Base-by-base conservation (phyloP, 768 basidiomycete species). In the Tricholoma flavovirens region DNA sequence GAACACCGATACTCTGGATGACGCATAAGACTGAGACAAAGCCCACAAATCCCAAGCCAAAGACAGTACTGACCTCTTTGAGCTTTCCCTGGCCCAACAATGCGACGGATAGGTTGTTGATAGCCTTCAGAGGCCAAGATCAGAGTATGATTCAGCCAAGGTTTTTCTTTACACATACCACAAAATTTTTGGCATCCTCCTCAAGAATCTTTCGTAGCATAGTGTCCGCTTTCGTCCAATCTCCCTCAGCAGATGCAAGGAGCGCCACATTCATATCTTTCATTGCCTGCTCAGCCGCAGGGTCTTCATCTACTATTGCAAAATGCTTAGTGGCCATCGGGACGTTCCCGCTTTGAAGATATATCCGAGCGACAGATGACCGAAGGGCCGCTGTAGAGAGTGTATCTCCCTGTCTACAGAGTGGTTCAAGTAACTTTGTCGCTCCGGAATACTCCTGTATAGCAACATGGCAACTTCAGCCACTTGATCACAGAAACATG, bases 81-180 rank as follows among this genome's bases (percentile, higher is more conserved):
- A 93, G 59, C 57, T 79, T 82, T 4, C 91, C 90, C 61, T 87
- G 84, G 56, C 80, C 81, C 46, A 93, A 70, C 42, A 88, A 69
- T 8, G 84, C 78, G 30, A 93, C 90, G 0, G 86, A 80, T 2
- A 91, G 72, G 63, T 93, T 87, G 67, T 92, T 93, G 33, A 85
- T 78, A 36, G 89, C 88, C 86, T 86, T 45, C 1, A 35, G 12
- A 30, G 30, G 26, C 22, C 26, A 40, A 42, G 32, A 2, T 26
- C 14, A 45, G 42, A 19, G 56, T 22, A 45, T 32, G 38, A 46
- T 14, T 2, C 1, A 8, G 1, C 9, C 1, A 15, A 42, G 7
- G 15, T 15, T 26, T 19, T 6, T 4, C 14, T 15, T 26, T 15
- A 24, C 7, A 71, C 78, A 30, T 52, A 87, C 88, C 59, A 80